These are phyloP conservation scores for Spathaspora arborariae DNA, from an alignment of 805 yeast genomes.

Conservation along the genomic window DNA sequence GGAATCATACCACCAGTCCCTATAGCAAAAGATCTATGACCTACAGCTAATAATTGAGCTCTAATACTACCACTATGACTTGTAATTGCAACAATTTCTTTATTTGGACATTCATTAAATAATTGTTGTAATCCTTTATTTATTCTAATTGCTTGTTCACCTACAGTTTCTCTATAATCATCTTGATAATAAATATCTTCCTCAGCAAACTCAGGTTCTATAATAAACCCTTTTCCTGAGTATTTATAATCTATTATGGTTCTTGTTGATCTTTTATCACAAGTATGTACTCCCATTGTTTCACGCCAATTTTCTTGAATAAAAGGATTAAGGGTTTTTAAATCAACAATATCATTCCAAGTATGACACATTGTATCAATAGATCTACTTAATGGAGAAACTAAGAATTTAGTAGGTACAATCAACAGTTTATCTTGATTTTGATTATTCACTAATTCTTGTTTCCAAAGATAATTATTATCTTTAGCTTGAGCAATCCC, in stretches of 20 bases:
- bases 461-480: constrained; percentile 38
- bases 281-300: constrained; percentile 47
- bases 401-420: constrained; percentile 41
- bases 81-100: constrained; percentile 39
- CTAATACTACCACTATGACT: constrained; percentile 50
- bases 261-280: constrained; percentile 43
- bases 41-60: constrained; percentile 43
- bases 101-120: constrained; percentile 19
- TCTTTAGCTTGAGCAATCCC: constrained; percentile 45
- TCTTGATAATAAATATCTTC: constrained; percentile 41
- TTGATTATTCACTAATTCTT: constrained; percentile 5
- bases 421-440: constrained; percentile 14
- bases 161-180: constrained; percentile 38
- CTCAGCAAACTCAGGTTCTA: constrained; percentile 45
- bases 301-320: constrained; percentile 48
- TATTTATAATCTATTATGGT: constrained; percentile 38
- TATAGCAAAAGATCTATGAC: constrained; percentile 46
- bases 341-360: constrained; percentile 35
- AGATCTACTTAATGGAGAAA: constrained; percentile 52
- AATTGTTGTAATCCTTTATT: constrained; percentile 35
- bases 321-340: constrained; percentile 26
- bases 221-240: constrained; percentile 29
- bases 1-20: constrained; percentile 59
- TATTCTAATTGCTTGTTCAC: constrained; percentile 36
- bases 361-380: constrained; percentile 46